These are phyloP conservation scores for Mycena vitilis DNA, from an alignment of 768 basidiomycete species.

Conservation along the genomic window DNA sequence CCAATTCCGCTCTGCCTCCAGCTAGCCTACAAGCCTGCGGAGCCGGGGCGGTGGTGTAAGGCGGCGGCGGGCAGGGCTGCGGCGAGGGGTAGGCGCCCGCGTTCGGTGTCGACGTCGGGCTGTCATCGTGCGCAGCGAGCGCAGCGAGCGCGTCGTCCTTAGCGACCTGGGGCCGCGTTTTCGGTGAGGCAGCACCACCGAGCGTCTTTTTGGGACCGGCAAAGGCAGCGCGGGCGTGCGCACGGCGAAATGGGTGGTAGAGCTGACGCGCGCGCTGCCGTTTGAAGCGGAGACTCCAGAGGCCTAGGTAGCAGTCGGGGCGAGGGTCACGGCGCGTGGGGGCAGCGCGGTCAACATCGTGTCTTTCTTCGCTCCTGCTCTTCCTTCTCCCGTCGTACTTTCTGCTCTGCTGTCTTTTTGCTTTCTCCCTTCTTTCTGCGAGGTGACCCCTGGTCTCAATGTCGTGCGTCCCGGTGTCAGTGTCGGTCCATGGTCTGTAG, in stretches of 20 bases:
- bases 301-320: slow-evolving; percentile 9
- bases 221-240: neutral
- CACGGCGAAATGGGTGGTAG: neutral
- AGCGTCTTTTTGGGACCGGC: neutral
- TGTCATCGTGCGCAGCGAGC: neutral
- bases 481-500: too few species aligned
- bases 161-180: neutral
- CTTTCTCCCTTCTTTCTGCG: too few species aligned
- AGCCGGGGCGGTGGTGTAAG: neutral
- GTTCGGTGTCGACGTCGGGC: neutral
- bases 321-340: slow-evolving; percentile 6
- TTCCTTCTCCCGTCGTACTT: too few species aligned
- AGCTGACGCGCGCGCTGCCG: too few species aligned
- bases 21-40: slow-evolving; percentile 6
- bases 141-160: too few species aligned
- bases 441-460: too few species aligned
- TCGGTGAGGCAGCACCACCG: neutral
- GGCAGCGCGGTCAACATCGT: too few species aligned
- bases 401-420: too few species aligned
- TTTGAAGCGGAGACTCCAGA: slow-evolving; percentile 10
- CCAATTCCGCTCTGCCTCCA: too few species aligned
- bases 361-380: too few species aligned
- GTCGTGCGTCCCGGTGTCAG: too few species aligned
- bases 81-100: slow-evolving; percentile 9
- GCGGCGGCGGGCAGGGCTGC: neutral